These are phyloP conservation scores for Coemansia sp. DNA, from an alignment of 192 early-diverging fungal species.

Conservation along the genomic window DNA sequence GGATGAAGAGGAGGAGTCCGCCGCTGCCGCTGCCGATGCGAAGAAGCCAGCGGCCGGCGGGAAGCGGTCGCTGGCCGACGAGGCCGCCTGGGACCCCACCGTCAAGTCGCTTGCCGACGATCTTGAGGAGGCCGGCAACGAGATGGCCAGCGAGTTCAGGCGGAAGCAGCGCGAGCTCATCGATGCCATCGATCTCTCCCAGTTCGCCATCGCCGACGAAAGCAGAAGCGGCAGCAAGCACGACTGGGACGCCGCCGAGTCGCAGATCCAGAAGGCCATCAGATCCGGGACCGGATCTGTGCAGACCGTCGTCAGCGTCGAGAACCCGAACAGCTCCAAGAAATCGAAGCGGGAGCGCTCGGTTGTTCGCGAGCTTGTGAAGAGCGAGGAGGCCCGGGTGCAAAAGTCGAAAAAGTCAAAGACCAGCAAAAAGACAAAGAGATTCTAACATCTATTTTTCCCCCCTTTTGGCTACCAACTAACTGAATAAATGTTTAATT, in stretches of 20 bases:
- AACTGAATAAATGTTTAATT: neutral
- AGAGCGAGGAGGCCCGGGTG: conserved; percentile 28
- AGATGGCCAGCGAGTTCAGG: conserved; percentile 65
- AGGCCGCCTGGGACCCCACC: conserved; percentile 85
- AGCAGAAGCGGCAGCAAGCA: conserved; percentile 51
- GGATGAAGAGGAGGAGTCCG: too few species aligned
- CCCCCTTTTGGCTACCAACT: conserved; percentile 3
- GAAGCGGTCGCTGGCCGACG: conserved; percentile 59
- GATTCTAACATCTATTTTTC: conserved; percentile 25
- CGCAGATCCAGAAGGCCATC: conserved; percentile 63
- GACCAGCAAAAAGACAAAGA: conserved; percentile 47
- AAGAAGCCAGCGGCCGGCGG: conserved; percentile 23
- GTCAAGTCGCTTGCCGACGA: conserved; percentile 79
- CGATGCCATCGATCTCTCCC: conserved; percentile 69
- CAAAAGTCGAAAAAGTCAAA: conserved; percentile 41
- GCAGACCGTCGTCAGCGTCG: conserved; percentile 71
- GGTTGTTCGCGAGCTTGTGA: conserved; percentile 27
- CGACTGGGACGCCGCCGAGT: conserved; percentile 73
- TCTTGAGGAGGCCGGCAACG: conserved; percentile 78
- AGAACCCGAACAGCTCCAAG: conserved; percentile 62
- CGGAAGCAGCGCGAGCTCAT: conserved; percentile 80
- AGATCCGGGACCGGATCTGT: conserved; percentile 36
- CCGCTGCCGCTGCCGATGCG: neutral
- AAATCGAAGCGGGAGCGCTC: conserved; percentile 46
- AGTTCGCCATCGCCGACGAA: conserved; percentile 72